Conservation (phyloP, 2,329 filamentous ascomycete genomes). For the Aspergillus neotritici region DNA sequence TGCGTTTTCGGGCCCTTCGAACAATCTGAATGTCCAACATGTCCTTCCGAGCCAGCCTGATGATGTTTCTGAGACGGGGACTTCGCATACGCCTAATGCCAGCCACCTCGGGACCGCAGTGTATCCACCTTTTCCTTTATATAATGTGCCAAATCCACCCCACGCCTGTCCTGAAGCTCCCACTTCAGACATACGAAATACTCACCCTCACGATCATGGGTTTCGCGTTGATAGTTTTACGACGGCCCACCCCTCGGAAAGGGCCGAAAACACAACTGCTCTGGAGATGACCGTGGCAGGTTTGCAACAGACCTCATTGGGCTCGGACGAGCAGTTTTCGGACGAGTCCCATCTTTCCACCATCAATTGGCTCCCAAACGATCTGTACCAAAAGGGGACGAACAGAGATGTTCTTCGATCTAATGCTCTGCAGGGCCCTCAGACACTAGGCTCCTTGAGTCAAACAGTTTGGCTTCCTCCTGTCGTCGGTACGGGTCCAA, state of each 20-base stretch:
- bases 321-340: constrained; percentile 22
- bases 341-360: constrained; percentile 25
- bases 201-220: constrained; percentile 5
- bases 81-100: constrained; percentile 7
- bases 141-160: constrained; percentile 6
- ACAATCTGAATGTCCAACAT: too few species aligned
- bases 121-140: constrained; percentile 10
- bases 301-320: constrained; percentile 17
- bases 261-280: constrained; percentile 2
- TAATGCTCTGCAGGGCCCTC: constrained; percentile 13
- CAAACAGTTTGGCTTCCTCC: constrained; percentile 26
- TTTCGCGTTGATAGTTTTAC: too few species aligned
- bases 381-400: constrained; percentile 19
- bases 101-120: constrained; percentile 6
- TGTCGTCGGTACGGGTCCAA: constrained; percentile 13
- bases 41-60: too few species aligned
- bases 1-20: too few species aligned
- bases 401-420: constrained; percentile 11
- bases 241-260: too few species aligned
- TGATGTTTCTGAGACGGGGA: constrained; percentile 1
- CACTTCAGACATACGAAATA: constrained; percentile 5
- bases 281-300: constrained; percentile 17
- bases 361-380: constrained; percentile 36
- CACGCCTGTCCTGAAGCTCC: constrained; percentile 10
- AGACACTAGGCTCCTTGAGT: constrained; percentile 13